A percentile compares a stretch with the other conserved stretches of the same genome.
Evolutionary conservation across 768 basidiomycete genomes (phyloP).

Genomic region (Naganishia onofrii): DNA sequence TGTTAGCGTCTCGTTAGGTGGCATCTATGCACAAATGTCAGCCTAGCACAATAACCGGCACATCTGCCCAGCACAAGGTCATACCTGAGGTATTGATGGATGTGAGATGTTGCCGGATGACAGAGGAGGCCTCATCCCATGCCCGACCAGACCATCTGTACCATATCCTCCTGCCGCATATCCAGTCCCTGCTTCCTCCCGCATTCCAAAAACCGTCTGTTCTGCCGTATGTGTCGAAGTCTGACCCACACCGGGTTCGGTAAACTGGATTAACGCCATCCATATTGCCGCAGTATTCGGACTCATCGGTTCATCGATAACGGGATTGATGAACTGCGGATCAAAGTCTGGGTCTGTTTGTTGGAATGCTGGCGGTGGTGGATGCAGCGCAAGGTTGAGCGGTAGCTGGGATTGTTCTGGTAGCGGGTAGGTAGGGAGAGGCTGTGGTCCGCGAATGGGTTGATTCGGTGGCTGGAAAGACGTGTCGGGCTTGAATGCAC

Average conservation of each 20-base stretch:
- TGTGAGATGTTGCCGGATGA: background rate
- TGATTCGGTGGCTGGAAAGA: background rate
- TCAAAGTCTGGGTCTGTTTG: conserved; percentile 17
- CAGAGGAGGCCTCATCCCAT: background rate
- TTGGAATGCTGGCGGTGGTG: background rate
- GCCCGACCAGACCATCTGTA: background rate
- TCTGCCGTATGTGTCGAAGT: background rate
- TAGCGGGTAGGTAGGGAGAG: background rate
- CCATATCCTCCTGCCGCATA: background rate
- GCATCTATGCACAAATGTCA: background rate
- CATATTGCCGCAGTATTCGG: conserved; percentile 18
- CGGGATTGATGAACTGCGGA: conserved; percentile 3
- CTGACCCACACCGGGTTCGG: background rate
- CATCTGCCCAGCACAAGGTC: background rate
- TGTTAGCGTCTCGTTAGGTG: background rate
- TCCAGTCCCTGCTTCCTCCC: background rate
- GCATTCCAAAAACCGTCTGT: background rate
- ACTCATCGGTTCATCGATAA: conserved; percentile 7
- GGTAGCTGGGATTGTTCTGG: background rate
- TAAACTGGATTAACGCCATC: conserved; percentile 23
- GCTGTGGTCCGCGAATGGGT: background rate
- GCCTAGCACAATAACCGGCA: background rate
- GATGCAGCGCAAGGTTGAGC: too few species aligned
- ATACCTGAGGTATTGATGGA: background rate
- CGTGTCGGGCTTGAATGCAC: background rate